Conservation (phyloP, 2,329 filamentous ascomycete genomes). For the Lasiodiplodia sp. region DNA sequence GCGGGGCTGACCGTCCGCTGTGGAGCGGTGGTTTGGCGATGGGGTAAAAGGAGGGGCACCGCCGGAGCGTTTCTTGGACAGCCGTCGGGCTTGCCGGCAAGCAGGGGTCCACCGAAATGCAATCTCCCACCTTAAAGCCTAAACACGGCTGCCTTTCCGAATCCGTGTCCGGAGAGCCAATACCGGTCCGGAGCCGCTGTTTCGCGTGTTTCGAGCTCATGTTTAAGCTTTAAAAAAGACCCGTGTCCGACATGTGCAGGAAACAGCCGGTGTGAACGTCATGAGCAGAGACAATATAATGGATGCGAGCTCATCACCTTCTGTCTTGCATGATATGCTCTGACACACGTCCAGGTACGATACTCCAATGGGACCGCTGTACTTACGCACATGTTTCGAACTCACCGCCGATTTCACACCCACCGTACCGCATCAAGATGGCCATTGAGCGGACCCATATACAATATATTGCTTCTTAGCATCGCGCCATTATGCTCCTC, state of each 20-base stretch:
- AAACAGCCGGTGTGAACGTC: neutral
- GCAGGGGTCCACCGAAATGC: neutral
- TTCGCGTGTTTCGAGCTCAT: neutral
- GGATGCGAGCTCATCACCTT: no score
- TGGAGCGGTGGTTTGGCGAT: neutral
- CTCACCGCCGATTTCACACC: no score
- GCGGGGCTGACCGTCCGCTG: neutral
- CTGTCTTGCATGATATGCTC: no score
- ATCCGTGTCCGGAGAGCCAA: neutral
- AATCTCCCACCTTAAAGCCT: constrained; percentile 2
- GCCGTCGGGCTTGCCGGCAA: neutral
- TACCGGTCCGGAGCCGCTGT: neutral
- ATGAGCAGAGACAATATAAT: neutral
- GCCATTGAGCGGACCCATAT: no score
- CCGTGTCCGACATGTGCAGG: neutral
- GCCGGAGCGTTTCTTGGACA: neutral
- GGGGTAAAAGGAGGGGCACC: constrained; percentile 1
- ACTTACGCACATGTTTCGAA: no score
- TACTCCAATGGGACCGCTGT: no score
- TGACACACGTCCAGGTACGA: no score
- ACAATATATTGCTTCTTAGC: no score
- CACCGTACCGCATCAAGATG: no score
- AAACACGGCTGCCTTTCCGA: neutral
- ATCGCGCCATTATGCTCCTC: no score
- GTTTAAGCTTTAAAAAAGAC: neutral